phyloP scores from a whole-genome alignment of 345 rosid genomes.

The Euphorbia peplus region DNA sequence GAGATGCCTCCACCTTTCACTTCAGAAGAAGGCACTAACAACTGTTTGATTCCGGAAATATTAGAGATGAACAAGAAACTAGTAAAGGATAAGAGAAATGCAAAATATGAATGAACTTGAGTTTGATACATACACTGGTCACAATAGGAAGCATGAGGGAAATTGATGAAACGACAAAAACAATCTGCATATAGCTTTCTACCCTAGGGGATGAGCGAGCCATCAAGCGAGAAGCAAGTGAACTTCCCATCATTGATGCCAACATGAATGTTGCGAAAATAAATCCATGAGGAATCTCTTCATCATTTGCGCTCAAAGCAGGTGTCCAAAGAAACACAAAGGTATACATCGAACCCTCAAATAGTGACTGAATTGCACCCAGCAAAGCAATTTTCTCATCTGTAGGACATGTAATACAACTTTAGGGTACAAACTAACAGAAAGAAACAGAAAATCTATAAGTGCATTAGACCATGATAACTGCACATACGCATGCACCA shows the following conservation, averaged over 20 bases:
- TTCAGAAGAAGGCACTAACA: slow-evolving; percentile 62
- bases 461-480: no score
- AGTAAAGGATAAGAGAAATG: no score
- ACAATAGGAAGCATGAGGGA: slow-evolving; percentile 77
- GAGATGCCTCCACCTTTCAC: slow-evolving; percentile 73
- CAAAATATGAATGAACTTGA: no score
- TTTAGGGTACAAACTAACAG: no score
- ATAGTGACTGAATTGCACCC: slow-evolving; percentile 95
- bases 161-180: slow-evolving; percentile 65
- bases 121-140: slow-evolving; percentile 49
- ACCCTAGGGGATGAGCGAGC: slow-evolving; percentile 66
- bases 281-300: slow-evolving; percentile 95
- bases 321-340: slow-evolving; percentile 99
- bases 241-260: slow-evolving; percentile 98
- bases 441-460: neutral
- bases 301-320: slow-evolving; percentile 81
- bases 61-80: neutral
- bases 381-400: slow-evolving; percentile 94
- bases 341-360: slow-evolving; percentile 99
- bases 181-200: slow-evolving; percentile 92
- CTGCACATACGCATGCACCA: no score
- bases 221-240: slow-evolving; percentile 86
- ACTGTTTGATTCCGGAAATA: slow-evolving; percentile 35
- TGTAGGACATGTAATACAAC: slow-evolving; percentile 26
- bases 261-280: slow-evolving; percentile 95